Conservation (phyloP, 2,329 filamentous ascomycete genomes). For the Penicillium sp. region DNA sequence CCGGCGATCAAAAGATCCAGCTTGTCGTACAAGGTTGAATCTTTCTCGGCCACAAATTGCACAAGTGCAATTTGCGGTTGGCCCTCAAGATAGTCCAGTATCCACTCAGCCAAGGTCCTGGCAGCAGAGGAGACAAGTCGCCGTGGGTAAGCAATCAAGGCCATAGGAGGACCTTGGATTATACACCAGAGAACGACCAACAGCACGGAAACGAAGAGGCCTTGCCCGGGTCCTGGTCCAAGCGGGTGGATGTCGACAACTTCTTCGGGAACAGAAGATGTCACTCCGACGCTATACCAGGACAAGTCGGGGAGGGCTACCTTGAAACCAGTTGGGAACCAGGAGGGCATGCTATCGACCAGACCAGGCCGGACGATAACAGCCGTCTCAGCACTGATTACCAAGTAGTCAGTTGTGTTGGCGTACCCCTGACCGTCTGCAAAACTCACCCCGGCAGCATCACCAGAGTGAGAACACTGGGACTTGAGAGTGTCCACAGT, state of each 20-base stretch:
- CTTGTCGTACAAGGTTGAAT: background rate
- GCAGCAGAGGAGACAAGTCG: background rate
- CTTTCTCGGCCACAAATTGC: background rate
- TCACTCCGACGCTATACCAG: background rate
- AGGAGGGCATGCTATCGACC: background rate
- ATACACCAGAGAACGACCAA: background rate
- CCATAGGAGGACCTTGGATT: background rate
- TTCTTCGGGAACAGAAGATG: background rate
- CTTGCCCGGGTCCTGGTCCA: background rate
- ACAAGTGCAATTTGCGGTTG: slow-evolving; percentile 4
- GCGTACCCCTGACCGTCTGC: background rate
- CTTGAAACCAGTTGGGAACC: background rate
- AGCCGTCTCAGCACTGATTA: background rate
- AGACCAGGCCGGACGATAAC: background rate
- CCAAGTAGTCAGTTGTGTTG: background rate
- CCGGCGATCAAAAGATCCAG: slow-evolving; percentile 2
- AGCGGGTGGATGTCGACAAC: background rate
- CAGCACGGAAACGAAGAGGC: background rate
- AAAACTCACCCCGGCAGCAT: background rate
- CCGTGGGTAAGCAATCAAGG: slow-evolving; percentile 1
- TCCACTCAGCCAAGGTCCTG: background rate
- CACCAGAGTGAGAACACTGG: background rate
- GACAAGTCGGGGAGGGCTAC: slow-evolving; percentile 3
- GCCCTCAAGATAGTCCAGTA: background rate
- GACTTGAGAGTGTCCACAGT: slow-evolving; percentile 8